Evolutionary conservation across 2,329 filamentous ascomycete species (phyloP).

Genomic region (Aureobasidium sp.): DNA sequence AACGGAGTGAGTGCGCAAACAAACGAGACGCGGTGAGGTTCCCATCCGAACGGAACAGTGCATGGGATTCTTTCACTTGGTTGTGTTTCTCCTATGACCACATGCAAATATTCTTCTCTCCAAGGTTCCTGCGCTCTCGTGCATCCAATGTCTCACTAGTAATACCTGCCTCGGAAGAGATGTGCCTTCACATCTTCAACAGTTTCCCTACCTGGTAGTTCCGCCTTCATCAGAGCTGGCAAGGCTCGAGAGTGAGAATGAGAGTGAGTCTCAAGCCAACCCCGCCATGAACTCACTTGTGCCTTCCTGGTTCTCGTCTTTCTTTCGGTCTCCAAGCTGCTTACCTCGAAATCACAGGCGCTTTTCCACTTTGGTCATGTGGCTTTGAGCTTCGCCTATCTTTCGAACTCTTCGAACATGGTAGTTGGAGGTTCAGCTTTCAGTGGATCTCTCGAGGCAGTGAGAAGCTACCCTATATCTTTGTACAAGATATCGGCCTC

Average conservation of each 20-base stretch:
- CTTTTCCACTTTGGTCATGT: not conserved
- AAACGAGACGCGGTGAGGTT: not conserved
- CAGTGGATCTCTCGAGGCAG: not conserved
- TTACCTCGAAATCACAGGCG: not conserved
- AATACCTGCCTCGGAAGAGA: not conserved
- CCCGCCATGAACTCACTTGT: no score
- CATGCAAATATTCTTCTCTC: not conserved
- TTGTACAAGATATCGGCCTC: not conserved
- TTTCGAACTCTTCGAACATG: not conserved
- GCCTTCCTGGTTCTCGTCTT: not conserved
- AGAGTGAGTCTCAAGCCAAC: not conserved
- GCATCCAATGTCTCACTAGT: not conserved
- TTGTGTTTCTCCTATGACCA: no score
- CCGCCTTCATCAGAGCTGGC: not conserved
- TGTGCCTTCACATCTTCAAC: not conserved
- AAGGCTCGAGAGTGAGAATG: not conserved
- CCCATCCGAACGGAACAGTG: not conserved
- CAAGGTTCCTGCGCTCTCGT: not conserved
- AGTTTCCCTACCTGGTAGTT: not conserved
- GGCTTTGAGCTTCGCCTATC: not conserved
- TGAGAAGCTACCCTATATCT: not conserved
- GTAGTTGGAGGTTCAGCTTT: no score
- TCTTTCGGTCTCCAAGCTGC: not conserved
- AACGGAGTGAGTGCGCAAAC: slow-evolving; percentile 1
- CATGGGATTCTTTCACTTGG: not conserved